Evolutionary conservation across 805 yeast species (phyloP).

Genomic region (Zygosaccharomyces rouxii): DNA sequence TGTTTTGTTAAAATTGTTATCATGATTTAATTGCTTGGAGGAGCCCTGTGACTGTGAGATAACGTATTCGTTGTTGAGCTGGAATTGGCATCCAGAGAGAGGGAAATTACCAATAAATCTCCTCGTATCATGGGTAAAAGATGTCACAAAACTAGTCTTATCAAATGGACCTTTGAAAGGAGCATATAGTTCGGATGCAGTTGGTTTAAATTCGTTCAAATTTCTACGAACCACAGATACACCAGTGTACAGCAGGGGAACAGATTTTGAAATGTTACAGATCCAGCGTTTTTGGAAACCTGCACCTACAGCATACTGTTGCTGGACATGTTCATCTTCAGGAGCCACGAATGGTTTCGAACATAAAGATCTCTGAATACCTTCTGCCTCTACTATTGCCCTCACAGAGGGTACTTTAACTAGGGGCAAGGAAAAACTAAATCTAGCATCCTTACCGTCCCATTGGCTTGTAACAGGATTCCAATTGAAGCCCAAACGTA

Average conservation of each 20-base stretch:
- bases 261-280: conserved; percentile 12
- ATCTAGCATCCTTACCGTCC: conserved; percentile 47
- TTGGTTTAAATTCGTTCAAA: conserved; percentile 50
- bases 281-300: conserved; percentile 45
- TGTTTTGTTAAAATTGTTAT: conserved; percentile 32
- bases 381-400: conserved; percentile 39
- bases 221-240: conserved; percentile 56
- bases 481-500: conserved; percentile 46
- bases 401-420: conserved; percentile 43
- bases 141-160: conserved; percentile 48
- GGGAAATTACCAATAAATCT: conserved; percentile 42
- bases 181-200: conserved; percentile 23
- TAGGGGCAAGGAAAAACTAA: conserved; percentile 44
- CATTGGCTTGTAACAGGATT: conserved; percentile 44
- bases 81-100: conserved; percentile 41
- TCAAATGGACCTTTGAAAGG: conserved; percentile 47
- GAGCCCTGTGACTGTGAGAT: conserved; percentile 31
- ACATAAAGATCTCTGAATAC: conserved; percentile 40
- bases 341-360: conserved; percentile 13
- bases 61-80: conserved; percentile 45
- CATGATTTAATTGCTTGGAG: conserved; percentile 28
- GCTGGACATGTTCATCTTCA: conserved; percentile 12
- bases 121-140: conserved; percentile 43
- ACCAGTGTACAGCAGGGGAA: conserved; percentile 44
- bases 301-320: conserved; percentile 41